Conservation (phyloP, 2,329 filamentous ascomycete genomes). For the Neofusicoccum sp. region DNA sequence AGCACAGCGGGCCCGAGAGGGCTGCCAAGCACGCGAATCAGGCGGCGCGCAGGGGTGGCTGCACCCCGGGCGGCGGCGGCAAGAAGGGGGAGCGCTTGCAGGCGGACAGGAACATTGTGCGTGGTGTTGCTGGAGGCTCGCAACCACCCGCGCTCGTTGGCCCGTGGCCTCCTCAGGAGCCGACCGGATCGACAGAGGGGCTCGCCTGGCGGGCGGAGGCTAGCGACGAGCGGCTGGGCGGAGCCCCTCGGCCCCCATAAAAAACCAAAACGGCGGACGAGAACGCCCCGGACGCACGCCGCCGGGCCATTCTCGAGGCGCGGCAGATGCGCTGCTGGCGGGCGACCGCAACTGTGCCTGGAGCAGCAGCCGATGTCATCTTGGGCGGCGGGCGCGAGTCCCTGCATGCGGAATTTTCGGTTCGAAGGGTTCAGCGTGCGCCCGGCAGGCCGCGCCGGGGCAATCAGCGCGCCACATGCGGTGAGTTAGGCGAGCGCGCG, state of each 20-base stretch:
- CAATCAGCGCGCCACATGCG: conserved; percentile 14
- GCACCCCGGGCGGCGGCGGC: conserved; percentile 10
- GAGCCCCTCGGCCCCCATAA: conserved; percentile 15
- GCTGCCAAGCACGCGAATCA: conserved; percentile 8
- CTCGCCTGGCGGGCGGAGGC: conserved; percentile 1
- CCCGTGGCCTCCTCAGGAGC: neutral
- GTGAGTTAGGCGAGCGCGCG: conserved; percentile 8
- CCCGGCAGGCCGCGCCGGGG: neutral
- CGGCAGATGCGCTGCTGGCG: neutral
- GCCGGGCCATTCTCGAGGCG: conserved; percentile 7
- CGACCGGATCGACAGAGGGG: conserved; percentile 16
- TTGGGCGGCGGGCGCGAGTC: neutral
- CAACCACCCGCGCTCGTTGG: neutral
- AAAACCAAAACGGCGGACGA: conserved; percentile 15
- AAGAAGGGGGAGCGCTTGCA: neutral
- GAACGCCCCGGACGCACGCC: neutral
- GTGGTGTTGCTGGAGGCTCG: conserved; percentile 14
- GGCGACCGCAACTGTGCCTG: neutral
- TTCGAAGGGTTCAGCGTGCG: conserved; percentile 9
- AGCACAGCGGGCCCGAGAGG: neutral
- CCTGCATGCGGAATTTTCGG: conserved; percentile 6
- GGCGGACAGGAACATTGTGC: neutral
- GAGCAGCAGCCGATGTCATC: neutral
- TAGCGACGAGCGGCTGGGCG: conserved; percentile 8
- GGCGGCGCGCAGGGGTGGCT: conserved; percentile 1